phyloP scores from a whole-genome alignment of 2,329 filamentous ascomycete species.

The Botrytis medusae region DNA sequence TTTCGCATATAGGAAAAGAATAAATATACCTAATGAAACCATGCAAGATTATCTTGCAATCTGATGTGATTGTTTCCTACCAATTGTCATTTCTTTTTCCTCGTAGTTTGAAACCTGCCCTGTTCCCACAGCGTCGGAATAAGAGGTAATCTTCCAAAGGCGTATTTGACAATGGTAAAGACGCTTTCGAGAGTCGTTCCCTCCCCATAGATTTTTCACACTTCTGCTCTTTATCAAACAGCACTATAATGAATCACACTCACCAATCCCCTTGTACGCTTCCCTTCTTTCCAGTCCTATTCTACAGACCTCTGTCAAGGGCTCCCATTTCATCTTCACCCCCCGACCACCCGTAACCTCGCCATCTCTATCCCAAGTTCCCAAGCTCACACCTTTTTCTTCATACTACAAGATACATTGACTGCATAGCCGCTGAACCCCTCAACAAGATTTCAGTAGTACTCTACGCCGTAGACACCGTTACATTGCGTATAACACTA shows the following conservation, averaged over 20 bases:
- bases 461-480: neutral
- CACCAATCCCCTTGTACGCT: neutral
- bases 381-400: neutral
- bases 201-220: neutral
- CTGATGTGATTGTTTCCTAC: neutral
- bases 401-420: neutral
- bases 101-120: neutral
- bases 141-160: neutral
- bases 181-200: neutral
- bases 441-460: neutral
- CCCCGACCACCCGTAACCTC: neutral
- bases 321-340: neutral
- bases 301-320: neutral
- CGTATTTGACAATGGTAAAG: neutral
- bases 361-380: neutral
- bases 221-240: neutral
- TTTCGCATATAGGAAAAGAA: constrained; percentile 6
- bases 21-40: constrained; percentile 18
- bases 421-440: neutral
- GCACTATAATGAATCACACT: neutral
- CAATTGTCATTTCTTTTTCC: neutral
- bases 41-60: neutral
- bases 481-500: neutral
- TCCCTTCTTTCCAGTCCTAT: neutral
- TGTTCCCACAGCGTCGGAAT: neutral